Base-by-base conservation (phyloP, 2,329 filamentous ascomycete genomes). In the Aureobasidium sp. region DNA sequence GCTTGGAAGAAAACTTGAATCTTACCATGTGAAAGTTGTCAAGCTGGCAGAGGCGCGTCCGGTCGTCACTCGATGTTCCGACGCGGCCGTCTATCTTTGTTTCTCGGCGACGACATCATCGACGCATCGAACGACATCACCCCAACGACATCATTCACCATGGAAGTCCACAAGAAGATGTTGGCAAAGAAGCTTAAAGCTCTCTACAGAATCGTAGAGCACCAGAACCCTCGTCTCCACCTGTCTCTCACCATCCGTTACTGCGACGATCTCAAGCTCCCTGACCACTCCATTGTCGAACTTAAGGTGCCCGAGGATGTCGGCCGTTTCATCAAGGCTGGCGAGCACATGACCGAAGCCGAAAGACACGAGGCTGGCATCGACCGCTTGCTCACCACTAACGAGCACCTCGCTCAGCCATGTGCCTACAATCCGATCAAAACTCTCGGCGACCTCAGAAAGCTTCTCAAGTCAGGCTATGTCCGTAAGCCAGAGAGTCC, bases 121-220 rank as follows among this genome's bases (percentile, higher is more conserved):
- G 5, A 27, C 50, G 13, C 34, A 52, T 9, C n/a, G 10, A 17
- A 32, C 26, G 26, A 41, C 36, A 52, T 37, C n/a, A 52, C 13
- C 12, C 7, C 37, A 20, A 27, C 36, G 12, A 42, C 36, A 32
- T 10, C 51, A 32, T 42, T 15, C 42, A 29, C 7, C 3, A 55
- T 55, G 51, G 36, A 55, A 9, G 23, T 42, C 7, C 51, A 55
- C 51, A 55, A 55, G 51, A 55, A 55, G 15, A 55, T 55, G 51
- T n/a, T 41, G 15, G 51, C 37, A 9, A 55, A 42, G 37, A 55
- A 55, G 37, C 37, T 55, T 9, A 55, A 55, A 37, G 51, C 51
- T 0, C 36, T 42, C 23, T 41, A 41, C 51, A 55, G 42, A 17
- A 55, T 55, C 36, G 26, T 55, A 20, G 37, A 55, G 36, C 36